Conservation (phyloP, 192 early-diverging fungal genomes). For the Coemansia sp. region DNA sequence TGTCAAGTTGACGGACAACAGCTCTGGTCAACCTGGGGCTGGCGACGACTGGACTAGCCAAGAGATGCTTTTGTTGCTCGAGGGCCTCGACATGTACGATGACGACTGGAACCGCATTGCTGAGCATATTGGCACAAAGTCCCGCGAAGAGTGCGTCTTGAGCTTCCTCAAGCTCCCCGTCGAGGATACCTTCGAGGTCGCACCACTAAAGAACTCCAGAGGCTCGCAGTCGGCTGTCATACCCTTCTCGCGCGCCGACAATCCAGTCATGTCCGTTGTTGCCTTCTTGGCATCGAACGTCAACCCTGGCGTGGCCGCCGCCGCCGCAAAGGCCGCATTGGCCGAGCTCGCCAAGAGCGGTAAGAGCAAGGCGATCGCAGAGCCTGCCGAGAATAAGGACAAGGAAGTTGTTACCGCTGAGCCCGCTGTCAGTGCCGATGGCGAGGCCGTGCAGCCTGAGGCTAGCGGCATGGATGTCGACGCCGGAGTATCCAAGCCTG, state of each 20-base stretch:
- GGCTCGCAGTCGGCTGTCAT: conserved; percentile 63
- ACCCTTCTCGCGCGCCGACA: conserved; percentile 82
- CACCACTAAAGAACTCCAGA: conserved; percentile 31
- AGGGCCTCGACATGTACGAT: conserved; percentile 92
- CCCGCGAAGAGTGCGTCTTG: conserved; percentile 89
- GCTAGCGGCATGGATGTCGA: conserved; percentile 27
- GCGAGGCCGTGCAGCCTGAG: conserved; percentile 9
- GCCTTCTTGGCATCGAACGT: conserved; percentile 88
- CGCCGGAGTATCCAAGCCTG: conserved; percentile 17
- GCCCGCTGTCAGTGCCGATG: not conserved
- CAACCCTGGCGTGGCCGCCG: conserved; percentile 83
- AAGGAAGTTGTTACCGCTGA: not conserved
- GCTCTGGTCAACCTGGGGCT: conserved; percentile 28
- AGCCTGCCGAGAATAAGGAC: conserved; percentile 11
- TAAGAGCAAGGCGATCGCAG: not conserved
- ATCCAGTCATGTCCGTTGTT: conserved; percentile 90
- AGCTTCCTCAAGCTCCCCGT: conserved; percentile 91
- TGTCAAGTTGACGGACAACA: conserved; percentile 63
- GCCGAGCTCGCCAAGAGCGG: conserved; percentile 62
- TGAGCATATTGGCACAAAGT: conserved; percentile 89
- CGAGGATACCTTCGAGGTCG: conserved; percentile 73
- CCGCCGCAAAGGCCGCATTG: conserved; percentile 86
- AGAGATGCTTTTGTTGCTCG: conserved; percentile 86
- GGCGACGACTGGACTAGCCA: conserved; percentile 84
- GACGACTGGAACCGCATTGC: conserved; percentile 94